These are phyloP conservation scores for Cutaneotrichosporon sp. DNA, from an alignment of 1,284 basidiomycete genomes.

Conservation along the genomic window DNA sequence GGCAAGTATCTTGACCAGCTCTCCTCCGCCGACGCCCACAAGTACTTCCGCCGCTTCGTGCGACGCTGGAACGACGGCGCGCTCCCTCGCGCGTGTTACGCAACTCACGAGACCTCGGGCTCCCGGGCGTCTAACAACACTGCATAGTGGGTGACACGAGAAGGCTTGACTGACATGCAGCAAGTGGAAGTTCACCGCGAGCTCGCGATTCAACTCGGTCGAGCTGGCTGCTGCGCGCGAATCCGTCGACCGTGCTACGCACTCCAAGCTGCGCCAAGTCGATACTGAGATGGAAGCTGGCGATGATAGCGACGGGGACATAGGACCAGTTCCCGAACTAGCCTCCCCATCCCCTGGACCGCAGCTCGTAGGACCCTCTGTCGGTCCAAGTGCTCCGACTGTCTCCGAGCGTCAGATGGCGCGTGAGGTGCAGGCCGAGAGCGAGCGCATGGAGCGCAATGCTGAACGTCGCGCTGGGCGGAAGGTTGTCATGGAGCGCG, in stretches of 20 bases:
- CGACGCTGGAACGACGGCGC: constrained; percentile 52
- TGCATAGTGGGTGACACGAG: constrained; percentile 30
- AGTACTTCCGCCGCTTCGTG: constrained; percentile 52
- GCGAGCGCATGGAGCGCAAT: constrained; percentile 16
- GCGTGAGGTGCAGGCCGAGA: constrained; percentile 34
- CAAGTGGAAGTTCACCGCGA: constrained; percentile 45
- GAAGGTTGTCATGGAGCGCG: constrained; percentile 31
- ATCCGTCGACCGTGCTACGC: constrained; percentile 22
- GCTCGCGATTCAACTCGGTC: constrained; percentile 32
- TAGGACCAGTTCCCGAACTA: constrained; percentile 4
- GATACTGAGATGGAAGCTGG: neutral
- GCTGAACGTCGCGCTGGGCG: constrained; percentile 33
- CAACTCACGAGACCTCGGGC: constrained; percentile 23
- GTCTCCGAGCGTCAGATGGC: constrained; percentile 46
- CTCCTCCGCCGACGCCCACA: constrained; percentile 42
- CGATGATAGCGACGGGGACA: constrained; percentile 14
- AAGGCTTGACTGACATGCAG: constrained; percentile 14
- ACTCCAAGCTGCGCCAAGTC: neutral
- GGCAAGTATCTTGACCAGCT: constrained; percentile 51
- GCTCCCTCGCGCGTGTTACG: constrained; percentile 40
- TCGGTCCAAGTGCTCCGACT: constrained; percentile 35
- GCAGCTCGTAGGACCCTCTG: constrained; percentile 6
- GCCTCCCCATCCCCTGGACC: constrained; percentile 17
- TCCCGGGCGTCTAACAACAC: constrained; percentile 38
- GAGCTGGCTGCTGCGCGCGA: constrained; percentile 25